Evolutionary conservation across 768 basidiomycete genomes (phyloP), one percentile per base, ranked within the genome.

Genomic region (Tremella fuciformis): DNA sequence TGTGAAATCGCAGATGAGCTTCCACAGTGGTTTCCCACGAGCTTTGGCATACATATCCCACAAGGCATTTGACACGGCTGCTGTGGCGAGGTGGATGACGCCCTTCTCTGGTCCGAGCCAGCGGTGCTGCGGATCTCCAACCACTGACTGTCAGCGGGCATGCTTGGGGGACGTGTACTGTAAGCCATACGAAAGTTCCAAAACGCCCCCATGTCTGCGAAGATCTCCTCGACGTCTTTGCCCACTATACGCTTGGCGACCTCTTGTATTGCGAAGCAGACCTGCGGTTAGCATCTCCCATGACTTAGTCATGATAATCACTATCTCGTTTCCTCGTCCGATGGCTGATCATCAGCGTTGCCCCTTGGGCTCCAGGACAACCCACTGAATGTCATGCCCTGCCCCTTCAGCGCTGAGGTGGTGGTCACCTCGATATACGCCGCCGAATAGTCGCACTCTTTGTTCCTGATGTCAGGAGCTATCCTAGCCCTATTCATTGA

Each of bases 51-150:
- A 69, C 65, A 94, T 85, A 70, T 96, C 93, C 93, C 93, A 97
- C 1, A 94, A 70, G 0, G 92, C 93, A 64, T 96, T 96, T 75
- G 89, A 84, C 8, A 97, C 90, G 1, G 90, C 89, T 4, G 84
- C 89, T 0, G 88, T 83, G 1, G 91, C 90, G 52, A 94, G 85
- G 72, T 91, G 88, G 53, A 97, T 92, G 2, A 97, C 90, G 52
- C 93, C 93, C 77, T 94, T 94, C 75, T 94, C 92, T 0, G 92
- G 91, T 4, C 91, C 91, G 67, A 92, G 86, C 93, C 93, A 97
- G 77, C 93, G 83, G 57, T 94, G 79, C 74, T 97, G 93, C 34
- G 93, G 83, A 78, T 97, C 93, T 1, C 87, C 83, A 72, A 87
- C 84, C 72, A 98, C 75, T 76, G 42, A 16, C 13, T 1, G 49